Evolutionary conservation across 805 yeast genomes (phyloP).

Genomic region (Metschnikowia rubicola): DNA sequence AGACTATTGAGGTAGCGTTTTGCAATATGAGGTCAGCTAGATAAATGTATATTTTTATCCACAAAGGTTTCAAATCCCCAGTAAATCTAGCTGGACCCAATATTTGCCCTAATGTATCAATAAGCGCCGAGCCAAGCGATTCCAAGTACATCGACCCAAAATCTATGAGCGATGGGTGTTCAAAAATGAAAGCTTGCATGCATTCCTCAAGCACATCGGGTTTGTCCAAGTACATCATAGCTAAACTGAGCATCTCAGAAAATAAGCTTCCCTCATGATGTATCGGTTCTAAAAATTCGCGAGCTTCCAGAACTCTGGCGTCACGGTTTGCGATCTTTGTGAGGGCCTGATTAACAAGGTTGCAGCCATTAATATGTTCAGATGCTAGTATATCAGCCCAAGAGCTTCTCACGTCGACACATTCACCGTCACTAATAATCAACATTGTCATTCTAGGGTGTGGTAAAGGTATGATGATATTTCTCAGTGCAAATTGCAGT

Average conservation of each 20-base stretch:
- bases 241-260: slow-evolving; percentile 33
- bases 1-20: slow-evolving; percentile 12
- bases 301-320: too few species aligned
- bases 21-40: slow-evolving; percentile 37
- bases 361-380: slow-evolving; percentile 27
- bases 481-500: too few species aligned
- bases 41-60: slow-evolving; percentile 40
- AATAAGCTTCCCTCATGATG: slow-evolving; percentile 29
- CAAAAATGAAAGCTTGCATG: slow-evolving; percentile 29
- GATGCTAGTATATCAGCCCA: slow-evolving; percentile 33
- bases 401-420: slow-evolving; percentile 24
- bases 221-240: slow-evolving; percentile 31
- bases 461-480: too few species aligned
- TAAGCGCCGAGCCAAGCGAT: slow-evolving; percentile 39
- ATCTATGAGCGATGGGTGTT: slow-evolving; percentile 25
- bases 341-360: slow-evolving; percentile 23
- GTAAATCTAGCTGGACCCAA: slow-evolving; percentile 31
- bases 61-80: slow-evolving; percentile 31
- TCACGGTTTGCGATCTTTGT: too few species aligned
- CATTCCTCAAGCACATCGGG: slow-evolving; percentile 28
- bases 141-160: slow-evolving; percentile 33
- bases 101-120: slow-evolving; percentile 36
- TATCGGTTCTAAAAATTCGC: slow-evolving; percentile 20
- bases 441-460: slow-evolving; percentile 8
- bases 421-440: slow-evolving; percentile 15